Evolutionary conservation across 352 stramenopile species (phyloP).

Genomic region (Phytophthora meadii): DNA sequence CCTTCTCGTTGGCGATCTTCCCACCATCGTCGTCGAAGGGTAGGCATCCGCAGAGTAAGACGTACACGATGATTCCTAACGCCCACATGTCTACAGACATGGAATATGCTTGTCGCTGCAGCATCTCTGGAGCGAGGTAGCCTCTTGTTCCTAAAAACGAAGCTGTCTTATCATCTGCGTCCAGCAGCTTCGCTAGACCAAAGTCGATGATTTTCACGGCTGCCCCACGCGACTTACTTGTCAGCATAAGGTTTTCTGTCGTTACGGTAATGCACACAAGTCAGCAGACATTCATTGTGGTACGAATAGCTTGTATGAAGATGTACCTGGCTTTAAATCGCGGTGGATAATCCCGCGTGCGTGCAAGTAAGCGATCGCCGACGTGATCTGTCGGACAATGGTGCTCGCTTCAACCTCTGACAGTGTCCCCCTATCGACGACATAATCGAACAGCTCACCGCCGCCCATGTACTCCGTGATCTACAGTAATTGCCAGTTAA

Average conservation of each 20-base stretch:
- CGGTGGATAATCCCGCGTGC: slow-evolving; percentile 88
- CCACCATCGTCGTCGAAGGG: slow-evolving; percentile 98
- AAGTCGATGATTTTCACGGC: slow-evolving; percentile 99
- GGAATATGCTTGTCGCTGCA: slow-evolving; percentile 97
- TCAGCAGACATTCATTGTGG: background rate
- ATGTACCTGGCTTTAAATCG: slow-evolving; percentile 86
- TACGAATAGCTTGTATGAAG: background rate
- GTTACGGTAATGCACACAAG: background rate
- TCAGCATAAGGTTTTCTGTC: slow-evolving; percentile 87
- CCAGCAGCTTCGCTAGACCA: slow-evolving; percentile 95
- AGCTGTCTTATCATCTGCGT: slow-evolving; percentile 80
- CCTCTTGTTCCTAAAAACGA: slow-evolving; percentile 90
- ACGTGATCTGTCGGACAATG: slow-evolving; percentile 92
- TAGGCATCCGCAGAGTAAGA: slow-evolving; percentile 97
- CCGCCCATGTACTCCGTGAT: slow-evolving; percentile 91
- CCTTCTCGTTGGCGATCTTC: slow-evolving; percentile 82
- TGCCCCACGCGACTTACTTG: slow-evolving; percentile 76
- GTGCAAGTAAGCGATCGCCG: slow-evolving; percentile 90
- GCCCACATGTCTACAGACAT: slow-evolving; percentile 98
- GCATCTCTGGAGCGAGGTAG: slow-evolving; percentile 99
- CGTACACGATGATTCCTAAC: slow-evolving; percentile 98
- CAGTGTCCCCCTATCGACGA: slow-evolving; percentile 91
- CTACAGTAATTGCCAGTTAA: slow-evolving; percentile 32
- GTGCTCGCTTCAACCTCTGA: slow-evolving; percentile 87
- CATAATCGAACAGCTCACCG: slow-evolving; percentile 92